Conservation (phyloP, 805 yeast species). For the Monosporozyma unispora region DNA sequence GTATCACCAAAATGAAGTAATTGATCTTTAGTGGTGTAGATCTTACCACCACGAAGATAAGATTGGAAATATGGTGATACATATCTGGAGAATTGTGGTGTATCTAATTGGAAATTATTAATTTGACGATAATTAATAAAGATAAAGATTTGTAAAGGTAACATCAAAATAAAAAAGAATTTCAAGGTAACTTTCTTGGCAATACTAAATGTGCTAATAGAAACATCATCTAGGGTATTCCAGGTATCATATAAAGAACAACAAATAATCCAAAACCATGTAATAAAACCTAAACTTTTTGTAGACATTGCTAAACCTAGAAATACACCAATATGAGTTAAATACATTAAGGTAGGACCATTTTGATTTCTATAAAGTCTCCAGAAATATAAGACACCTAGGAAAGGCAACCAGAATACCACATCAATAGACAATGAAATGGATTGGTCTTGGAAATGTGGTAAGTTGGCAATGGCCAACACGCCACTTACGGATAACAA, state of each 20-base stretch:
- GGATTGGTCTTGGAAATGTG: slow-evolving; percentile 13
- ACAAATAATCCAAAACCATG: slow-evolving; percentile 54
- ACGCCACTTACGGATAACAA: slow-evolving; percentile 33
- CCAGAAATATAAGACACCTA: slow-evolving; percentile 38
- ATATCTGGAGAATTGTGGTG: slow-evolving; percentile 26
- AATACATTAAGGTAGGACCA: slow-evolving; percentile 44
- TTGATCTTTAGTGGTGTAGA: slow-evolving; percentile 40
- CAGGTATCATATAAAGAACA: slow-evolving; percentile 45
- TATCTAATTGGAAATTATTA: slow-evolving; percentile 10
- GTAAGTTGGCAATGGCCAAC: slow-evolving; percentile 13
- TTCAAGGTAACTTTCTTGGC: slow-evolving; percentile 36
- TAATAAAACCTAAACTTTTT: slow-evolving; percentile 64
- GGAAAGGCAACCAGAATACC: slow-evolving; percentile 37
- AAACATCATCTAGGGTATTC: slow-evolving; percentile 61
- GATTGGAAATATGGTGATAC: slow-evolving; percentile 64
- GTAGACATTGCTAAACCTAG: slow-evolving; percentile 52
- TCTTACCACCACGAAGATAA: slow-evolving; percentile 34
- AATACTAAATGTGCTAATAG: slow-evolving; percentile 33
- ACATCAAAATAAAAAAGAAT: slow-evolving; percentile 34
- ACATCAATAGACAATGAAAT: slow-evolving; percentile 28
- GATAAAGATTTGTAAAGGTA: slow-evolving; percentile 54
- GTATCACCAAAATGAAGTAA: slow-evolving; percentile 59
- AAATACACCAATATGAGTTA: slow-evolving; percentile 41
- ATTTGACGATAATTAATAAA: slow-evolving; percentile 47
- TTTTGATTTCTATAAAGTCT: slow-evolving; percentile 40